A percentile compares a stretch with the other conserved stretches of the same genome.
Evolutionary conservation across 2,329 filamentous ascomycete species (phyloP).

Genomic region (Fusarium sp.): DNA sequence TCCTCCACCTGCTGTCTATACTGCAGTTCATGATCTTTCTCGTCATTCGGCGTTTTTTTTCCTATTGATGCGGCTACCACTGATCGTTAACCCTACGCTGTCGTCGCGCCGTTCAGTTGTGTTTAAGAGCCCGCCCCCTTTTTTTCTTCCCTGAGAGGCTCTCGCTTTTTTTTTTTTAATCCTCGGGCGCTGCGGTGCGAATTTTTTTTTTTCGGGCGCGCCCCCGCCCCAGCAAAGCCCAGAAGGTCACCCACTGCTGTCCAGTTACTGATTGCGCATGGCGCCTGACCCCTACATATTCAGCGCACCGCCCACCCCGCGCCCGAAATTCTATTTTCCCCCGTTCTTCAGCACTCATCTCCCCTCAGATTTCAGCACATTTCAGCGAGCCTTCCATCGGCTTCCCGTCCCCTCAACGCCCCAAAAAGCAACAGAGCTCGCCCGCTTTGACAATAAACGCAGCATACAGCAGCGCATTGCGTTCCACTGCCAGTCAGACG

Average conservation of each 20-base stretch:
- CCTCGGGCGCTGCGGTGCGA: conserved; percentile 23
- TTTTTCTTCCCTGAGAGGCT: conserved; percentile 23
- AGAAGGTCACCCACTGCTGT: conserved; percentile 27
- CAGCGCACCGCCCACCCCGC: conserved; percentile 51
- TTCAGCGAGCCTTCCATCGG: conserved; percentile 27
- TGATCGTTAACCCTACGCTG: no score
- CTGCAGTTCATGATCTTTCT: no score
- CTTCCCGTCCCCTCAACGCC: conserved; percentile 36
- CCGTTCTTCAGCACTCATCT: conserved; percentile 47
- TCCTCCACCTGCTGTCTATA: no score
- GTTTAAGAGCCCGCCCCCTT: no score
- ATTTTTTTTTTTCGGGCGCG: conserved; percentile 28
- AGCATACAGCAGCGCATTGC: conserved; percentile 35
- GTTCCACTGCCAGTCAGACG: conserved; percentile 30
- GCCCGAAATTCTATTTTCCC: conserved; percentile 47
- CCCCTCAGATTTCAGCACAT: conserved; percentile 43
- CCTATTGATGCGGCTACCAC: no score
- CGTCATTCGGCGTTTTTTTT: no score
- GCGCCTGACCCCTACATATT: conserved; percentile 51
- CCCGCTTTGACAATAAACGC: conserved; percentile 42
- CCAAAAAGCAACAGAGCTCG: conserved; percentile 45
- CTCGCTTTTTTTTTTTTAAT: conserved; percentile 27
- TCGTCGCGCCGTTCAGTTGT: no score
- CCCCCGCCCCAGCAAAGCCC: conserved; percentile 29
- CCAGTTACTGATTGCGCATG: conserved; percentile 50